phyloP scores from a whole-genome alignment of 2,329 filamentous ascomycete genomes.

The Trichophyton simii region DNA sequence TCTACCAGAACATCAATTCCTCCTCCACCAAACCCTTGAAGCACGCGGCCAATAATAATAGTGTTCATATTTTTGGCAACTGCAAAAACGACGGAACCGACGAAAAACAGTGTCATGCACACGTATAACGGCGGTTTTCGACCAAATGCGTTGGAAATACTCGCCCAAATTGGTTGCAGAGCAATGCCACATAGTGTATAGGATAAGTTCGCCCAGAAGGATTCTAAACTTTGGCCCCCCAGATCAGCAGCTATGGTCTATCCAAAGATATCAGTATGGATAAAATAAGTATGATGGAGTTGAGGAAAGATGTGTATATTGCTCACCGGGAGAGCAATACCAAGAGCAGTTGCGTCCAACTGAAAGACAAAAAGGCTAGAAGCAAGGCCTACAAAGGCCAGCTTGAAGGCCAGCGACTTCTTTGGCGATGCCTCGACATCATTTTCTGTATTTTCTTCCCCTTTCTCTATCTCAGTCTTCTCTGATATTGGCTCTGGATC shows the following conservation, averaged over 20 bases:
- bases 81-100: conserved; percentile 31
- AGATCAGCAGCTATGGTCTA: conserved; percentile 34
- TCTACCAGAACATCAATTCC: conserved; percentile 31
- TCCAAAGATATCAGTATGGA: neutral
- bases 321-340: neutral
- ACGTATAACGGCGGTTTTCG: conserved; percentile 30
- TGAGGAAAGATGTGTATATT: neutral
- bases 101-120: conserved; percentile 31
- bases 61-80: conserved; percentile 31
- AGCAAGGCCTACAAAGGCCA: neutral
- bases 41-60: conserved; percentile 33
- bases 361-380: neutral
- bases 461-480: neutral
- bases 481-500: neutral
- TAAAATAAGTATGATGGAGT: neutral
- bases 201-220: conserved; percentile 54
- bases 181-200: conserved; percentile 33
- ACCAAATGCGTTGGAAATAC: conserved; percentile 43
- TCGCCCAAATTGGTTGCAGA: conserved; percentile 39
- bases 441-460: neutral
- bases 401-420: neutral
- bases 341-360: neutral
- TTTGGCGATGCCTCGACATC: neutral
- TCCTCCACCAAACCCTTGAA: conserved; percentile 37
- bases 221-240: conserved; percentile 39